A percentile compares a stretch with the other conserved stretches of the same genome.
phyloP scores from a whole-genome alignment of 2,329 filamentous ascomycete genomes.

The Fusarium sp. region DNA sequence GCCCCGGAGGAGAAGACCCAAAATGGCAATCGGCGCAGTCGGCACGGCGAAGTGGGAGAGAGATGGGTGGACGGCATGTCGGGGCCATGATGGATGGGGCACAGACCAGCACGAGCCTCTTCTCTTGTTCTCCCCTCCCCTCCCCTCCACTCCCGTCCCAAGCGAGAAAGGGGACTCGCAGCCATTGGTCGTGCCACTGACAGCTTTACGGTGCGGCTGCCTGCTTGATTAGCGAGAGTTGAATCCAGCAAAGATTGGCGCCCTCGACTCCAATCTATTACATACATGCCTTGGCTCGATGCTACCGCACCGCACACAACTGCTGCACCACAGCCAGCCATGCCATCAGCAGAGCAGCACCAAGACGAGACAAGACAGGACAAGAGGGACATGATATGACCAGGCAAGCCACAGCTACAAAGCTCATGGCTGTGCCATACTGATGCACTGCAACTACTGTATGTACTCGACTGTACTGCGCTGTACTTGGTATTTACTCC shows the following conservation, averaged over 20 bases:
- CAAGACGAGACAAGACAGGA: not conserved
- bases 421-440: not conserved
- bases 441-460: not conserved
- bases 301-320: not conserved
- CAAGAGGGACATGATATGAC: constrained; percentile 23
- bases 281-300: constrained; percentile 21
- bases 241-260: constrained; percentile 19
- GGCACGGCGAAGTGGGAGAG: too few relatives aligned
- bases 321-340: constrained; percentile 9
- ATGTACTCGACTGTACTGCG: not conserved
- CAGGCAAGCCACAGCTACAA: constrained; percentile 18
- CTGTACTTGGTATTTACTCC: constrained; percentile 6
- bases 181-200: constrained; percentile 7
- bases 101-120: constrained; percentile 7
- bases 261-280: not conserved
- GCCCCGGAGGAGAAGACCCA: constrained; percentile 27
- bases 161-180: not conserved
- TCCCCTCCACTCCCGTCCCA: not conserved
- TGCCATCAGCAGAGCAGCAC: constrained; percentile 5
- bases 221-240: constrained; percentile 24
- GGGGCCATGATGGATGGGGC: not conserved
- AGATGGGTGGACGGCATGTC: not conserved
- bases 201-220: constrained; percentile 23
- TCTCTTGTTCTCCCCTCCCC: not conserved
- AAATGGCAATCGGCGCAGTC: constrained; percentile 34